phyloP scores from a whole-genome alignment of 371 early-diverging fungal genomes.

The Capillidium heterosporum region DNA sequence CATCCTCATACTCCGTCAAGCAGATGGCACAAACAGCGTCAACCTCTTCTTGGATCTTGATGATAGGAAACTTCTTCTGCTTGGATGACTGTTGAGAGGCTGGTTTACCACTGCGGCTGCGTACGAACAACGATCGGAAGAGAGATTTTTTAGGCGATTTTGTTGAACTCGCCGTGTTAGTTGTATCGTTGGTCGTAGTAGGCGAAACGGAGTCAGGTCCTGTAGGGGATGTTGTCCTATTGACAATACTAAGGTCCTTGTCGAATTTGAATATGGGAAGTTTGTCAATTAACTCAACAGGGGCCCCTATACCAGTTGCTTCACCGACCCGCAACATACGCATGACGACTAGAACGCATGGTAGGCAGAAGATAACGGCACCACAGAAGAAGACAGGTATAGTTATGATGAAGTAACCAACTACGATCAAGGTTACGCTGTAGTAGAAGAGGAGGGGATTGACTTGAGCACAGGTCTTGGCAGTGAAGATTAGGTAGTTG shows the following conservation, averaged over 20 bases:
- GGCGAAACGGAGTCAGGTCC: not conserved
- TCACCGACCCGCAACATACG: slow-evolving; percentile 33
- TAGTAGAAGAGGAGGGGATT: slow-evolving; percentile 37
- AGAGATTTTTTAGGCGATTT: not conserved
- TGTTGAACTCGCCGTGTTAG: not conserved
- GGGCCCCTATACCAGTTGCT: slow-evolving; percentile 28
- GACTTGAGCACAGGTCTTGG: slow-evolving; percentile 21
- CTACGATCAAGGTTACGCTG: slow-evolving; percentile 31
- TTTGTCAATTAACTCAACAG: slow-evolving; percentile 8
- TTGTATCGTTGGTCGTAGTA: not conserved
- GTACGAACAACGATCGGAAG: not conserved
- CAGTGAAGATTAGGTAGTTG: slow-evolving; percentile 44
- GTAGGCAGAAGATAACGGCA: slow-evolving; percentile 35
- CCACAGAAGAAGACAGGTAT: slow-evolving; percentile 39
- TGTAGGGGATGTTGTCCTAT: not conserved
- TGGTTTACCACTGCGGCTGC: not conserved
- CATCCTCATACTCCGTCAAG: slow-evolving; percentile 37
- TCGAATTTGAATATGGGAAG: slow-evolving; percentile 11
- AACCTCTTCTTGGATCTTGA: slow-evolving; percentile 8
- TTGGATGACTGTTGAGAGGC: not conserved
- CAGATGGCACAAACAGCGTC: slow-evolving; percentile 43
- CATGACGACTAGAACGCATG: slow-evolving; percentile 39
- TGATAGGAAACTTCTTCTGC: not conserved
- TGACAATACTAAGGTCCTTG: not conserved
- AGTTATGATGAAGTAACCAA: slow-evolving; percentile 44